Conservation (phyloP, 768 basidiomycete genomes). For the Macrolepiota fuliginosa region DNA sequence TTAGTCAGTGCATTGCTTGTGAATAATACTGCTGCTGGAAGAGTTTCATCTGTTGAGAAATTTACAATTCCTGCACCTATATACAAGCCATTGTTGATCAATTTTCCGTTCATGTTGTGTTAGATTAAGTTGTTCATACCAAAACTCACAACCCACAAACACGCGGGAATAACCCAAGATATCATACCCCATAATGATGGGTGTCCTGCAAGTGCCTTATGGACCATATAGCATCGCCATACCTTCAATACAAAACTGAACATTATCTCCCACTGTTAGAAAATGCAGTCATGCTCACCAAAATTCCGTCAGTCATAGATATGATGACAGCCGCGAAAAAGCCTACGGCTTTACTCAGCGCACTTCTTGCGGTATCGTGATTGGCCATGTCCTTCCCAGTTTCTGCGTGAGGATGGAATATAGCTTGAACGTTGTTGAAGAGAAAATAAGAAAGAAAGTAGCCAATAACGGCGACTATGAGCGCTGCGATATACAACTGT, state of each 20-base stretch:
- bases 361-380: too few species aligned
- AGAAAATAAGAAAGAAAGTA: neutral
- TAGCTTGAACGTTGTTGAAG: neutral
- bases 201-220: neutral
- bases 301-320: neutral
- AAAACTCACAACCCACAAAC: neutral
- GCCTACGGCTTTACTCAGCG: neutral
- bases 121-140: neutral
- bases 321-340: neutral
- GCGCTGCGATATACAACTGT: neutral
- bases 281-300: neutral
- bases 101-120: neutral
- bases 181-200: neutral
- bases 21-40: neutral
- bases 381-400: neutral
- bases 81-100: neutral
- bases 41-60: neutral
- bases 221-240: slow-evolving; percentile 8
- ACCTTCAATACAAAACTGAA: neutral
- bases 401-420: neutral
- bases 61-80: neutral
- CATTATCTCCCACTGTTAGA: neutral
- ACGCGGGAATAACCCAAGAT: neutral
- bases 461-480: neutral
- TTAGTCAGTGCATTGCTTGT: too few species aligned